A percentile compares a stretch with the other conserved stretches of the same genome.
These are phyloP conservation scores for Candida tammaniensis DNA, from an alignment of 805 yeast species.

Conservation along the genomic window DNA sequence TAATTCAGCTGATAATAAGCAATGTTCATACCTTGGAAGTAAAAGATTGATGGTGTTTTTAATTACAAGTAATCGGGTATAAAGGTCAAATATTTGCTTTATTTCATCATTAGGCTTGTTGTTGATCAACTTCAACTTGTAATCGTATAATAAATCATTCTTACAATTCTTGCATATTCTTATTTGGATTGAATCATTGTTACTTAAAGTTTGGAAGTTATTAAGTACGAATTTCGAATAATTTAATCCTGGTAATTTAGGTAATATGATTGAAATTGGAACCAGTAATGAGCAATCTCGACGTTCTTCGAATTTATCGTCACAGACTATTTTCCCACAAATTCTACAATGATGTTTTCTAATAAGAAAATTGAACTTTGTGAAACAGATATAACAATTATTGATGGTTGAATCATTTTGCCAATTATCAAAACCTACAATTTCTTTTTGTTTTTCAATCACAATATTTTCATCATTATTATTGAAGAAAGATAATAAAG, in stretches of 20 bases:
- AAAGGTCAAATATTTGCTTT: conserved; percentile 7
- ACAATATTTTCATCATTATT: conserved; percentile 1
- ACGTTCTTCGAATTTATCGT: conserved; percentile 46
- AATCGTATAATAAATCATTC: conserved; percentile 52
- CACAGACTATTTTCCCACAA: conserved; percentile 85
- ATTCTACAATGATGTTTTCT: conserved; percentile 90
- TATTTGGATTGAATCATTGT: conserved; percentile 7
- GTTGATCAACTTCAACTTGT: conserved; percentile 21
- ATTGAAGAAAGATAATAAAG: not conserved
- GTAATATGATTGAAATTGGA: conserved; percentile 44
- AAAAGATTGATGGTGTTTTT: conserved; percentile 9
- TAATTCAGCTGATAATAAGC: not conserved
- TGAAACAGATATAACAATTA: conserved; percentile 64
- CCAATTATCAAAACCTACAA: conserved; percentile 49
- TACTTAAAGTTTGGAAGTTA: conserved; percentile 15
- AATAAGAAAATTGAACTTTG: conserved; percentile 51
- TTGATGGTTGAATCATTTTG: conserved; percentile 38
- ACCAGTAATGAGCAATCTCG: conserved; percentile 68
- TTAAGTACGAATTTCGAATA: conserved; percentile 23
- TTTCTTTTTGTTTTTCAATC: conserved; percentile 11
- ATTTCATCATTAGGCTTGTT: not conserved
- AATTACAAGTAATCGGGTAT: conserved; percentile 8
- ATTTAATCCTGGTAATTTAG: conserved; percentile 36
- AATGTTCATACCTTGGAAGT: conserved; percentile 8
- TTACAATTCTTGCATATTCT: conserved; percentile 64